Base-by-base conservation (phyloP, 345 rosid species). In the Ricinus communis region DNA sequence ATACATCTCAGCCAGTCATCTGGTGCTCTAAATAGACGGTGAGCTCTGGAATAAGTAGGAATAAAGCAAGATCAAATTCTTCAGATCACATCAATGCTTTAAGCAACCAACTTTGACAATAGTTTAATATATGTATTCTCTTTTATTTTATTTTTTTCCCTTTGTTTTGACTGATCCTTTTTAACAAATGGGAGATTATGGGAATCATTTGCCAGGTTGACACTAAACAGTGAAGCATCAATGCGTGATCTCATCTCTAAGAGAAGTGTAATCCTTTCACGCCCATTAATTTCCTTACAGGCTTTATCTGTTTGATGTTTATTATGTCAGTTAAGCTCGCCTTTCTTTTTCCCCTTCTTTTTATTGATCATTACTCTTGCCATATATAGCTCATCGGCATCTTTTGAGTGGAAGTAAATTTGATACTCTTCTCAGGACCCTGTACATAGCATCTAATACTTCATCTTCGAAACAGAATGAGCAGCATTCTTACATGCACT, bases 51-150 rank as follows among this genome's bases (percentile, higher is more conserved):
- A 79, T 71, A 82, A 86, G 83, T 72, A 79, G 79, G 73, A 36
- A 72, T 65, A 84, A 84, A 86, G 90, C 84, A 81, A 78, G 84
- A 82, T 81, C 76, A 81, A 82, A 84, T 81, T 85, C 87, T 82
- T 70, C 74, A 75, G 27, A 77, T 84, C 87, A 79, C 77, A 85
- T 82, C 84, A 70, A 76, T 65, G 80, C 85, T 86, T 79, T 77
- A 78, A 82, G 85, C 75, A 76, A 51, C 72, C 54, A 59, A 54
- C 47, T 43, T 62, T 56, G 70, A 61, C 74, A 75, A 31, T 75
- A 55, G 65, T 43, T 74, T 43, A 40, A 19, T 72, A 54, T 25
- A 52, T 33, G 38, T 52, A 40, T 63, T 63, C 69, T 62, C 69
- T 62, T 54, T 45, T n/a, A n/a, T n/a, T n/a, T n/a, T n/a, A n/a